Percentiles rank a stretch among this genome's conserved stretches.
phyloP scores from a whole-genome alignment of 257 asterid genomes.

The Primulina eburnea region DNA sequence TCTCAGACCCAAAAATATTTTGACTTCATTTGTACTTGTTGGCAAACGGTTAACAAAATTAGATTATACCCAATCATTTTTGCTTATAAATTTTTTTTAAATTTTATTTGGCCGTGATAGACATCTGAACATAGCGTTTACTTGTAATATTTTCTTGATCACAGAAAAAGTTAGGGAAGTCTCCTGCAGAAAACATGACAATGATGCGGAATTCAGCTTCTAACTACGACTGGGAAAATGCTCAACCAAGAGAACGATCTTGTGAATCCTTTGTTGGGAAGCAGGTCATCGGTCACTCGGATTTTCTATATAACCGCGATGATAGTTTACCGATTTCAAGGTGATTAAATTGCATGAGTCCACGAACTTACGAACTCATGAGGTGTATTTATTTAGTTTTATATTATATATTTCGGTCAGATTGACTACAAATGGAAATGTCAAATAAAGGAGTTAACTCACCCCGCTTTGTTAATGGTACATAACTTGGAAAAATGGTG shows the following conservation, averaged over 20 bases:
- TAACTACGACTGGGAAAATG: background rate
- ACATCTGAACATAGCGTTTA: too few species aligned
- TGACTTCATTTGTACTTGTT: too few species aligned
- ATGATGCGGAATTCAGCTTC: background rate
- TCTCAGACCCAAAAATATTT: too few species aligned
- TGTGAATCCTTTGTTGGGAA: background rate
- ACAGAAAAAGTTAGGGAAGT: background rate
- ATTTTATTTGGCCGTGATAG: too few species aligned
- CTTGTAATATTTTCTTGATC: background rate
- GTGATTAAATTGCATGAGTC: background rate
- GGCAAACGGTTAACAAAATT: too few species aligned
- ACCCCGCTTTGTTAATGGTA: too few species aligned
- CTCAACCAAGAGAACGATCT: background rate
- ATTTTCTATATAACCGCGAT: background rate
- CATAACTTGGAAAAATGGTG: too few species aligned
- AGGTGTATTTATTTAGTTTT: background rate
- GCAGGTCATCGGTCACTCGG: background rate
- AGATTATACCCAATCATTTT: too few species aligned
- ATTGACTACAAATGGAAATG: too few species aligned
- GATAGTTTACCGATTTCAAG: background rate
- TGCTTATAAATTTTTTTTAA: too few species aligned
- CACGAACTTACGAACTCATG: background rate
- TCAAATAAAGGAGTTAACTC: too few species aligned
- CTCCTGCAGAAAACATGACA: background rate
- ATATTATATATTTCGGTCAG: too few species aligned